These are phyloP conservation scores for Quercus phellos DNA, from an alignment of 331 rosid genomes.

Conservation along the genomic window DNA sequence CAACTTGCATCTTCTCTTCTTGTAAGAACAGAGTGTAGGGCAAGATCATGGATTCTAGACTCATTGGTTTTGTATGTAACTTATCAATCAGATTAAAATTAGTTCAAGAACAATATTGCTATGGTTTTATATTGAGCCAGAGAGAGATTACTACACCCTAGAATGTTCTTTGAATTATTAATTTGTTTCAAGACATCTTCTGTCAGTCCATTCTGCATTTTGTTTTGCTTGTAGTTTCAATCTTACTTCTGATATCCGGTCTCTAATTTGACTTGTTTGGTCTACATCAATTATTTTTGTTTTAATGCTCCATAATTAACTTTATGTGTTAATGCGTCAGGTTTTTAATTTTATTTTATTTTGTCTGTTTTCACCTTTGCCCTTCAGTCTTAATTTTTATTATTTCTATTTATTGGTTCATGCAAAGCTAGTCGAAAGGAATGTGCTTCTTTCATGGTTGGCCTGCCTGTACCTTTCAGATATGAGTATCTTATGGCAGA, in stretches of 20 bases:
- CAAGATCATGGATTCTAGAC: neutral
- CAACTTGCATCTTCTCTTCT: neutral
- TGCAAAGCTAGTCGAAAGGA: constrained; percentile 99
- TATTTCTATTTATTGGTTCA: constrained; percentile 41
- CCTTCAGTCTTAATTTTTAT: constrained; percentile 33
- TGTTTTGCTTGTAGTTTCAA: neutral
- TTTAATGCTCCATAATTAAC: neutral
- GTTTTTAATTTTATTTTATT: neutral
- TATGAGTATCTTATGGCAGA: constrained; percentile 98
- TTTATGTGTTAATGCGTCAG: neutral
- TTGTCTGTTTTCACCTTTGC: neutral
- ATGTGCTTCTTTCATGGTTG: constrained; percentile 94
- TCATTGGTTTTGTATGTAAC: neutral
- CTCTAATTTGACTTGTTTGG: neutral
- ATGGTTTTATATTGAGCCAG: neutral
- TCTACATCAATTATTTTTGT: neutral
- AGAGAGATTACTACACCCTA: neutral
- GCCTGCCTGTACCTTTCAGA: constrained; percentile 92
- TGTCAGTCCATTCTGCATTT: neutral
- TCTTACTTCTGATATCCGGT: neutral
- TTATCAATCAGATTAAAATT: neutral
- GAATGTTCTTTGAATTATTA: neutral
- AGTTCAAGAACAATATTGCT: neutral
- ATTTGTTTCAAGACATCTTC: neutral
- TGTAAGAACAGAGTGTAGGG: neutral